Conservation (phyloP, 1,284 basidiomycete genomes). For the Taiwanofungus camphoratus region DNA sequence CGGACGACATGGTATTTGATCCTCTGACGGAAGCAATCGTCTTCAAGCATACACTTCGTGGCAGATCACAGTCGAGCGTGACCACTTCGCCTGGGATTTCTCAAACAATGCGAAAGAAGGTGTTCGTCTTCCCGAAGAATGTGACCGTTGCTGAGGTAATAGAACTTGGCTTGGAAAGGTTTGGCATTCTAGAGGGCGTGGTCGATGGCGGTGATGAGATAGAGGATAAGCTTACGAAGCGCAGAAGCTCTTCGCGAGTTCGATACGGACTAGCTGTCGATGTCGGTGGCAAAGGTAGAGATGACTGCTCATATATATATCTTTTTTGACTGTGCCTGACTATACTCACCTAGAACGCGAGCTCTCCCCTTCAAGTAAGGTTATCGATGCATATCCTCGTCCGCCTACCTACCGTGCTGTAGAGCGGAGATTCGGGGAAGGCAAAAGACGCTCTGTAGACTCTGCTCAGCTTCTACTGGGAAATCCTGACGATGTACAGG, state of each 20-base stretch:
- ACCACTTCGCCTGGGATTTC: conserved; percentile 48
- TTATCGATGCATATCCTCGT: conserved; percentile 79
- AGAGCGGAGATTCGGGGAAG: conserved; percentile 54
- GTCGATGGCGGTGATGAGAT: conserved; percentile 97
- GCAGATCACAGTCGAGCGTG: conserved; percentile 39
- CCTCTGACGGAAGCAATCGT: conserved; percentile 88
- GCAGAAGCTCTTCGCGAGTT: conserved; percentile 73
- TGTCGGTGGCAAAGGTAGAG: conserved; percentile 59
- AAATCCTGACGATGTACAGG: conserved; percentile 66
- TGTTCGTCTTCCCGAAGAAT: conserved; percentile 88
- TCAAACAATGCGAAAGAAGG: conserved; percentile 59
- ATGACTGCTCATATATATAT: too few relatives aligned
- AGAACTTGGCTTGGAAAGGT: conserved; percentile 85
- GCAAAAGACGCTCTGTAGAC: conserved; percentile 86
- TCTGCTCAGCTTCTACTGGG: conserved; percentile 68
- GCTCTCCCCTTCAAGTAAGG: conserved; percentile 69
- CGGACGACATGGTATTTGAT: conserved; percentile 91
- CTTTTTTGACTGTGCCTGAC: conserved; percentile 7
- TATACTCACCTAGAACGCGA: conserved; percentile 54
- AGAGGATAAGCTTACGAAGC: conserved; percentile 83
- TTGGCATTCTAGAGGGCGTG: conserved; percentile 91
- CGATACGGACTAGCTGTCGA: conserved; percentile 73
- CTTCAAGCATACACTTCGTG: conserved; percentile 63
- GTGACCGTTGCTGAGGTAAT: conserved; percentile 95
- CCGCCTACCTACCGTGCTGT: conserved; percentile 68